Conservation (phyloP, 495 filamentous ascomycete species). For the Aspergillus conjunctus region DNA sequence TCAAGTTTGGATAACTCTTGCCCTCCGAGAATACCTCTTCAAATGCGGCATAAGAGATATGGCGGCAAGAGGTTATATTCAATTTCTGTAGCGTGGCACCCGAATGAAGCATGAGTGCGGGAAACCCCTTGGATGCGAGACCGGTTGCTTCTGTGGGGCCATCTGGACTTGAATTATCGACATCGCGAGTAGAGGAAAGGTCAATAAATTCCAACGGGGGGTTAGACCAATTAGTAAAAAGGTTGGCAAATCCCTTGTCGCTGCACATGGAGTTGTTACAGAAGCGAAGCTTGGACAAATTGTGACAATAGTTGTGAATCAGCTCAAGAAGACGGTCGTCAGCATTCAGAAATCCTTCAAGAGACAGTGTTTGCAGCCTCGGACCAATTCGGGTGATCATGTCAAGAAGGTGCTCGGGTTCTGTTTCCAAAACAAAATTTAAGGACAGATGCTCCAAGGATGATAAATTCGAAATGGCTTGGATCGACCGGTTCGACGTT, state of each 20-base stretch:
- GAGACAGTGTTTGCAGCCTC: slow-evolving; percentile 69
- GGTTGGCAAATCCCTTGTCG: slow-evolving; percentile 64
- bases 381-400: slow-evolving; percentile 61
- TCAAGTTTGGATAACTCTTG: slow-evolving; percentile 62
- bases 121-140: slow-evolving; percentile 71
- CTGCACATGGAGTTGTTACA: slow-evolving; percentile 72
- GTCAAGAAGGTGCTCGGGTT: slow-evolving; percentile 58
- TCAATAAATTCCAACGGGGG: slow-evolving; percentile 67
- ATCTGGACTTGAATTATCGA: slow-evolving; percentile 69
- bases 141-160: slow-evolving; percentile 61
- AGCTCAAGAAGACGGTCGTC: slow-evolving; percentile 64
- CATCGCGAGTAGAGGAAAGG: slow-evolving; percentile 69
- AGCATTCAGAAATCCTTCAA: slow-evolving; percentile 58
- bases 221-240: slow-evolving; percentile 80
- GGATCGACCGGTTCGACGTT: slow-evolving; percentile 48
- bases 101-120: slow-evolving; percentile 83
- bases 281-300: slow-evolving; percentile 75
- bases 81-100: slow-evolving; percentile 61
- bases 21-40: slow-evolving; percentile 67
- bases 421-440: slow-evolving; percentile 56
- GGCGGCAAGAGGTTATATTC: slow-evolving; percentile 76
- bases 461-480: slow-evolving; percentile 55
- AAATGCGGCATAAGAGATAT: slow-evolving; percentile 69
- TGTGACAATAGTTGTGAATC: slow-evolving; percentile 67
- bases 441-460: slow-evolving; percentile 74